Conservation (phyloP, 768 basidiomycete species). For the Collybiopsis luxurians region DNA sequence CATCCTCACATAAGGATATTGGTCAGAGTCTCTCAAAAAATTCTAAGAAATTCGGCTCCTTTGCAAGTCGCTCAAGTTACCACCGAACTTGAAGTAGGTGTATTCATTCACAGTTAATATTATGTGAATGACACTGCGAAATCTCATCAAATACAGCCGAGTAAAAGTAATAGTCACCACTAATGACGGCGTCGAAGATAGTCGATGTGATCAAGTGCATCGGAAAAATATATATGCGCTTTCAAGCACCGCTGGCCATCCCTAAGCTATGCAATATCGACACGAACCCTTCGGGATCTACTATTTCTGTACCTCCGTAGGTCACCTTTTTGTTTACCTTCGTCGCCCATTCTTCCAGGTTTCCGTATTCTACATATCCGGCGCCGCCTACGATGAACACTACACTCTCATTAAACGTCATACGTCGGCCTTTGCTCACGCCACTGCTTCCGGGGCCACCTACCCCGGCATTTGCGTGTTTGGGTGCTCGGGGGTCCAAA, state of each 20-base stretch:
- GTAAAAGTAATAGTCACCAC: too few relatives aligned
- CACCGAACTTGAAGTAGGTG: too few relatives aligned
- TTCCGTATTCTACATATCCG: conserved; percentile 96
- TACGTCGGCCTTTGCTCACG: conserved; percentile 46
- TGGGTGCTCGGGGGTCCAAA: conserved; percentile 86
- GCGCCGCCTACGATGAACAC: conserved; percentile 97
- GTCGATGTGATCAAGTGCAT: too few relatives aligned
- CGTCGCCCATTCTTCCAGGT: conserved; percentile 89
- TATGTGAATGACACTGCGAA: too few relatives aligned
- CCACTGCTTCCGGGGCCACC: conserved; percentile 47
- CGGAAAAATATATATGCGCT: too few relatives aligned
- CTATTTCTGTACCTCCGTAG: conserved; percentile 95
- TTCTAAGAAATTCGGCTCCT: too few relatives aligned
- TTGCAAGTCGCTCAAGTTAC: too few relatives aligned
- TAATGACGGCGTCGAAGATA: too few relatives aligned
- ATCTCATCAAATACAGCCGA: too few relatives aligned
- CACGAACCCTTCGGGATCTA: conserved; percentile 87
- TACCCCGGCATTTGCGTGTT: conserved; percentile 46
- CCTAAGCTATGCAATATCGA: conserved; percentile 65
- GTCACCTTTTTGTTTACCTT: conserved; percentile 82
- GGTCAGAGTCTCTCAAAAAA: too few relatives aligned
- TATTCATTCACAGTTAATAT: too few relatives aligned
- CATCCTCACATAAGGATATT: too few relatives aligned
- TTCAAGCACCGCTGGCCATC: conserved; percentile 27
- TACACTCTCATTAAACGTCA: conserved; percentile 85